These are phyloP conservation scores for Pichia sp. DNA, from an alignment of 1,139 yeast genomes.

Conservation along the genomic window DNA sequence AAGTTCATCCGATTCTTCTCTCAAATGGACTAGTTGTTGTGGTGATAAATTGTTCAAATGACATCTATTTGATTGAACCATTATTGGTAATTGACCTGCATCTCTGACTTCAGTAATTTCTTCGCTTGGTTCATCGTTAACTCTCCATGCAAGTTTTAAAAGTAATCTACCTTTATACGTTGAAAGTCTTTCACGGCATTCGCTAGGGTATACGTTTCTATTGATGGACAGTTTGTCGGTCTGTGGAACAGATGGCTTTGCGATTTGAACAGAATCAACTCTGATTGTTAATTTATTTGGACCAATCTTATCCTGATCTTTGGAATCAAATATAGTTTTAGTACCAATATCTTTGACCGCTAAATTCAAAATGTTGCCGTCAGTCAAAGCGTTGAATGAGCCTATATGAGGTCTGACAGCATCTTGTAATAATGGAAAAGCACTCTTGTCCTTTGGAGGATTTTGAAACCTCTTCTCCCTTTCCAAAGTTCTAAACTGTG, in stretches of 20 bases:
- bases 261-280: constrained; percentile 79
- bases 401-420: constrained; percentile 95
- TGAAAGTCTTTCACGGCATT: constrained; percentile 83
- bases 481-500: constrained; percentile 75
- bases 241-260: constrained; percentile 70
- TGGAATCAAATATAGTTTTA: constrained; percentile 77
- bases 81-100: constrained; percentile 86
- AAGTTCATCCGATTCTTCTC: constrained; percentile 91
- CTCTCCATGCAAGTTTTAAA: constrained; percentile 74
- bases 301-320: constrained; percentile 61
- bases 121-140: constrained; percentile 64
- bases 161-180: constrained; percentile 68
- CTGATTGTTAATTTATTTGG: constrained; percentile 66
- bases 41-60: constrained; percentile 83
- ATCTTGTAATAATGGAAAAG: constrained; percentile 73
- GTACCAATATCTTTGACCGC: constrained; percentile 87
- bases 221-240: constrained; percentile 74
- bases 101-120: constrained; percentile 78
- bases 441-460: constrained; percentile 83
- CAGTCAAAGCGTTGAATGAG: constrained; percentile 90
- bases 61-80: constrained; percentile 86
- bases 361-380: constrained; percentile 77
- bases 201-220: constrained; percentile 79
- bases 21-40: constrained; percentile 61
- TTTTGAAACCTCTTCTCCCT: constrained; percentile 77